A percentile compares a stretch with the other conserved stretches of the same genome.
These are phyloP conservation scores for Lignosus rhinocerotis DNA, from an alignment of 1,284 basidiomycete genomes.

Conservation along the genomic window DNA sequence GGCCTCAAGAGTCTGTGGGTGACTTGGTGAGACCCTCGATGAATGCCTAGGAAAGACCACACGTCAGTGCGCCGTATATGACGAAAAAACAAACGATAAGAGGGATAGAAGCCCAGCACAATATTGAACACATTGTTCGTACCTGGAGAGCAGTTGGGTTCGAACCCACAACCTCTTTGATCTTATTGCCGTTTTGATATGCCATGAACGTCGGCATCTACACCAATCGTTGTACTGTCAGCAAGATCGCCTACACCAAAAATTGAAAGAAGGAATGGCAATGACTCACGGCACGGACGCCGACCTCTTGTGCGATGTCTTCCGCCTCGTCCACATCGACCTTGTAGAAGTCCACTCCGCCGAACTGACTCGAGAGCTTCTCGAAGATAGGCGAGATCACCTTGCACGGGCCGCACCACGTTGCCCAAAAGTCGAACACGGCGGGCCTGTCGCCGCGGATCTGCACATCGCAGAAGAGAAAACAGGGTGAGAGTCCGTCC, in stretches of 20 bases:
- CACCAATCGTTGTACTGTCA: not conserved
- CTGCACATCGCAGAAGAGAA: slow-evolving; percentile 35
- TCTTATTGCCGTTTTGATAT: slow-evolving; percentile 68
- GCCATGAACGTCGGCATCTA: slow-evolving; percentile 79
- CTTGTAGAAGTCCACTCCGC: slow-evolving; percentile 75
- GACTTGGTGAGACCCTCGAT: slow-evolving; percentile 7
- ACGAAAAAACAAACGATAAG: too few species aligned
- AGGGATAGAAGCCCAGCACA: too few species aligned
- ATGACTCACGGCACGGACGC: slow-evolving; percentile 69
- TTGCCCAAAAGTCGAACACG: slow-evolving; percentile 81
- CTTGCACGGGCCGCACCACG: slow-evolving; percentile 77
- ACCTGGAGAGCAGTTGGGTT: slow-evolving; percentile 40
- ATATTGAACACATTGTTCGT: slow-evolving; percentile 1
- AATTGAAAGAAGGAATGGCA: not conserved
- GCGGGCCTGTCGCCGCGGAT: slow-evolving; percentile 58
- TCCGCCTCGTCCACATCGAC: slow-evolving; percentile 73
- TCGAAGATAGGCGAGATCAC: slow-evolving; percentile 81
- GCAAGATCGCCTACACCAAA: not conserved
- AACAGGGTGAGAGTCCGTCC: not conserved
- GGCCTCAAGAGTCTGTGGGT: not conserved
- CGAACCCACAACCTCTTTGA: slow-evolving; percentile 67
- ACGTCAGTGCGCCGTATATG: not conserved
- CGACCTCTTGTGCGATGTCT: slow-evolving; percentile 61
- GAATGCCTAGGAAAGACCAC: slow-evolving; percentile 8
- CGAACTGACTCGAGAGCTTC: slow-evolving; percentile 53